Conservation (phyloP, 75 land plant genomes). For the Cunninghamia lanceolata region DNA sequence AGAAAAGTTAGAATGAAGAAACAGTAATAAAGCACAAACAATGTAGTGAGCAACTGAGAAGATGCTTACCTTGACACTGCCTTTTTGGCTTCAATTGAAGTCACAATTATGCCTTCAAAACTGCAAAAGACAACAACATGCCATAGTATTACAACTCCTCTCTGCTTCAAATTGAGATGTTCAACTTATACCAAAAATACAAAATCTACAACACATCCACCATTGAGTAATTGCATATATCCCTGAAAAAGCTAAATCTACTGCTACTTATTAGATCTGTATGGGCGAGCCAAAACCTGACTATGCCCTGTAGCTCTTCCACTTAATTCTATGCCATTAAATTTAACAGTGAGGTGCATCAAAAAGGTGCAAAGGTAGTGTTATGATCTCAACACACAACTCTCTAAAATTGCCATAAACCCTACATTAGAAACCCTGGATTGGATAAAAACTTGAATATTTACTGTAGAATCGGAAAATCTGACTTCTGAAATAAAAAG, state of each 20-base stretch:
- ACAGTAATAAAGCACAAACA: neutral
- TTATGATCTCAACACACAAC: neutral
- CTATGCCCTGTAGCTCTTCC: neutral
- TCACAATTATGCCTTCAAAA: constrained; percentile 77
- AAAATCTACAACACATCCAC: neutral
- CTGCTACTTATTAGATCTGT: neutral
- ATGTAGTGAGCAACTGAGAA: neutral
- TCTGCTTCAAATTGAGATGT: neutral
- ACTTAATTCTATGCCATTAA: neutral
- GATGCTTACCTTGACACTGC: constrained; percentile 56
- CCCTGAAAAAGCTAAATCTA: neutral
- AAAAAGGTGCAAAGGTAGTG: neutral
- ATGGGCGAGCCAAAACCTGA: neutral
- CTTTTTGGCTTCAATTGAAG: constrained; percentile 56
- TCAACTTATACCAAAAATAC: constrained; percentile 1
- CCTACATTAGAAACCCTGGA: neutral
- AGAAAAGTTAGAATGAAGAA: neutral
- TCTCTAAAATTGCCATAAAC: neutral
- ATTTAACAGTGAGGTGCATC: neutral
- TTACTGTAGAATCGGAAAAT: neutral
- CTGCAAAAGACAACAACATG: constrained; percentile 34
- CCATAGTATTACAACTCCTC: neutral
- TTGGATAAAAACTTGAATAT: neutral
- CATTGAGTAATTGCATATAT: neutral
- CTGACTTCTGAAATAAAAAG: neutral